Base-by-base conservation (phyloP, 2,329 filamentous ascomycete species). In the Colletotrichum sp. region DNA sequence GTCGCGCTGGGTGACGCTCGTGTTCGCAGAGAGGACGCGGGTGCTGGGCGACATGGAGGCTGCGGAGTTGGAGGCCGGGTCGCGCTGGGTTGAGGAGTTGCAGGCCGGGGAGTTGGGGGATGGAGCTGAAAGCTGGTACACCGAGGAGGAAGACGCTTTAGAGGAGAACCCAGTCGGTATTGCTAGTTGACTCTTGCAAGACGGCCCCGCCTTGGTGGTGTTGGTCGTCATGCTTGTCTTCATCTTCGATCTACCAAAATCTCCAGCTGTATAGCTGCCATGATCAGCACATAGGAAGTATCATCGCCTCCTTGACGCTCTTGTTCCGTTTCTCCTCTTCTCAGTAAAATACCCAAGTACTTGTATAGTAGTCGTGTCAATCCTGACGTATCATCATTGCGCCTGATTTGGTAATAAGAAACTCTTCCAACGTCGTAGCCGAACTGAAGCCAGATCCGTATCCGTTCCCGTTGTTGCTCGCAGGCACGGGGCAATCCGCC, bases 1-100 rank as follows among this genome's bases (percentile, higher is more conserved):
- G 82, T 80, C 83, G 72, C 83, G 81, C 72, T 92, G 90, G 90
- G 80, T 87, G 28, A 81, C 83, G 43, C 83, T 85, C 57, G 86
- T 90, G 5, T 77, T 86, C 7, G 80, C 84, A 7, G 89, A 90
- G 80, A 84, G 89, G 13, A 80, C 79, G 34, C 82, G 80, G 48
- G 79, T 90, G 77, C 80, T 92, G 63, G 81, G 75, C 8, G 85
- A 85, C 34, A 81, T 84, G 79, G 85, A 89, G 79, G 70, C 78
- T 16, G 81, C 84, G 4, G 89, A 90, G 81, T 80, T 88, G 57
- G 85, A 89, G n/a, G 43, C 43, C n/a, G n/a, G n/a, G 36, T 18
- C 36, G 36, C 36, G 36, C 36, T 39, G 36, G 36, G 36, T 39
- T 39, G 36, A 39, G n/a, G 43, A 85, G 36, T 81, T 84, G 79